These are phyloP conservation scores for Ustilago nuda DNA, from an alignment of 1,284 basidiomycete species.

Conservation along the genomic window DNA sequence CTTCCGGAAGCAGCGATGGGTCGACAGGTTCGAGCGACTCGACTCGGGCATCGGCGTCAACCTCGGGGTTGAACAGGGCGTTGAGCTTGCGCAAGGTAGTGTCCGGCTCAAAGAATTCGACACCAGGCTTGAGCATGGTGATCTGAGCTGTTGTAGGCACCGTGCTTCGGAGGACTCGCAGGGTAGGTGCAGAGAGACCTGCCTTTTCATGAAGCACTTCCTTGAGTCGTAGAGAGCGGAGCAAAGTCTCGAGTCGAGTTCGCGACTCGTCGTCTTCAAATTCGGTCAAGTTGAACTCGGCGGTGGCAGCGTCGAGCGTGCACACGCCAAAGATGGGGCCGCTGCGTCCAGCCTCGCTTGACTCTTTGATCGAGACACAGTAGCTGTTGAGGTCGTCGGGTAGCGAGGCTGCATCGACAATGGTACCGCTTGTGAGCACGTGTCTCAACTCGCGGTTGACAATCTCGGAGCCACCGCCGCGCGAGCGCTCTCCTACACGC, in stretches of 20 bases:
- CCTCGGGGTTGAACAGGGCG: slow-evolving; percentile 54
- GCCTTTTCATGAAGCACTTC: slow-evolving; percentile 94
- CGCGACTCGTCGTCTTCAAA: slow-evolving; percentile 93
- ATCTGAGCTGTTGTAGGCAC: slow-evolving; percentile 59
- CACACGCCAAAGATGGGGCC: slow-evolving; percentile 82
- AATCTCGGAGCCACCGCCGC: slow-evolving; percentile 71
- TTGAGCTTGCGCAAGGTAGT: slow-evolving; percentile 56
- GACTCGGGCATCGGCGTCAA: slow-evolving; percentile 37
- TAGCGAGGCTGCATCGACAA: slow-evolving; percentile 89
- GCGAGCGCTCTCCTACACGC: slow-evolving; percentile 72
- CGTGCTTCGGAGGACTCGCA: slow-evolving; percentile 61
- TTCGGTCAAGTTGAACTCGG: slow-evolving; percentile 89
- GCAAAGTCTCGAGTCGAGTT: slow-evolving; percentile 91
- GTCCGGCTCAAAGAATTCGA: slow-evolving; percentile 62
- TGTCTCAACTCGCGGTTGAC: slow-evolving; percentile 83
- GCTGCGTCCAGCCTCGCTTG: slow-evolving; percentile 23
- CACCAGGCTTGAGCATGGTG: slow-evolving; percentile 63
- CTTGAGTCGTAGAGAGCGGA: slow-evolving; percentile 91
- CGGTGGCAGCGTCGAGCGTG: slow-evolving; percentile 94
- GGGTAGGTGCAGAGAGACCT: slow-evolving; percentile 54
- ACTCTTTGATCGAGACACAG: slow-evolving; percentile 86
- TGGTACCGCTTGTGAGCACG: slow-evolving; percentile 95
- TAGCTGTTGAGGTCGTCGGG: slow-evolving; percentile 95
- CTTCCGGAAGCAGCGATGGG: slow-evolving; percentile 51
- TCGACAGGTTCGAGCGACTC: slow-evolving; percentile 47